Percentiles rank a stretch among this genome's conserved stretches.
phyloP scores from a whole-genome alignment of 768 basidiomycete species.

The Russula brevipes region DNA sequence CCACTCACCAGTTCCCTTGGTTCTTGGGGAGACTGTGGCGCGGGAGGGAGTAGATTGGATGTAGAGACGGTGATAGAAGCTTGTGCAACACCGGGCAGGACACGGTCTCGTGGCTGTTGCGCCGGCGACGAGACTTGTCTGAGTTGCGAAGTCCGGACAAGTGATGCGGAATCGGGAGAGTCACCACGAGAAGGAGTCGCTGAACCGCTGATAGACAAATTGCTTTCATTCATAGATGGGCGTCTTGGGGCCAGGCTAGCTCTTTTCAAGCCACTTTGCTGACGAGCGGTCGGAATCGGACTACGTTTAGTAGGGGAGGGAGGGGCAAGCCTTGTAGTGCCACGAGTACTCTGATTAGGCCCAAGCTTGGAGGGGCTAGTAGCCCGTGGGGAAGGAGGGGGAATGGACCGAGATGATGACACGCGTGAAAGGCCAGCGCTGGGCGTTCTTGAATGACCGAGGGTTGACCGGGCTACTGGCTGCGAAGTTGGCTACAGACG shows the following conservation, averaged over 20 bases:
- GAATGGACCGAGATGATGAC: slow-evolving; percentile 19
- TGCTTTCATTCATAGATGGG: slow-evolving; percentile 34
- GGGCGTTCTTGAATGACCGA: slow-evolving; percentile 18
- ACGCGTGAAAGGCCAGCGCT: slow-evolving; percentile 19
- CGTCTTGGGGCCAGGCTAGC: slow-evolving; percentile 38
- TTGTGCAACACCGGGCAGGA: slow-evolving; percentile 11
- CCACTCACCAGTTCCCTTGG: slow-evolving; percentile 1
- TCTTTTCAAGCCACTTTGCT: slow-evolving; percentile 12
- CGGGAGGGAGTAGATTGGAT: slow-evolving; percentile 4
- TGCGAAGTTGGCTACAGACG: slow-evolving; percentile 11
- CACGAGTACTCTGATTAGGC: slow-evolving; percentile 20
- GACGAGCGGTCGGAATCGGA: slow-evolving; percentile 12
- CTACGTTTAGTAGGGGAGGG: slow-evolving; percentile 58
- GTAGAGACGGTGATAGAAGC: slow-evolving; percentile 13
- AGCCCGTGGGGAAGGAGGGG: slow-evolving; percentile 21
- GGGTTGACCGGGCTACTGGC: not conserved
- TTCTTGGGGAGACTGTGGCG: slow-evolving; percentile 9
- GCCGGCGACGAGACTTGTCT: slow-evolving; percentile 37
- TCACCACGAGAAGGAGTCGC: slow-evolving; percentile 32
- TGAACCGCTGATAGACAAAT: slow-evolving; percentile 30
- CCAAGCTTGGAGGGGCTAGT: slow-evolving; percentile 13
- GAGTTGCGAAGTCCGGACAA: slow-evolving; percentile 22
- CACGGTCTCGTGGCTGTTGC: slow-evolving; percentile 17
- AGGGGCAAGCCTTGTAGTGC: slow-evolving; percentile 23
- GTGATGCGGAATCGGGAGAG: slow-evolving; percentile 29